phyloP scores from a whole-genome alignment of 805 yeast genomes.

The Ogataea kodamae region DNA sequence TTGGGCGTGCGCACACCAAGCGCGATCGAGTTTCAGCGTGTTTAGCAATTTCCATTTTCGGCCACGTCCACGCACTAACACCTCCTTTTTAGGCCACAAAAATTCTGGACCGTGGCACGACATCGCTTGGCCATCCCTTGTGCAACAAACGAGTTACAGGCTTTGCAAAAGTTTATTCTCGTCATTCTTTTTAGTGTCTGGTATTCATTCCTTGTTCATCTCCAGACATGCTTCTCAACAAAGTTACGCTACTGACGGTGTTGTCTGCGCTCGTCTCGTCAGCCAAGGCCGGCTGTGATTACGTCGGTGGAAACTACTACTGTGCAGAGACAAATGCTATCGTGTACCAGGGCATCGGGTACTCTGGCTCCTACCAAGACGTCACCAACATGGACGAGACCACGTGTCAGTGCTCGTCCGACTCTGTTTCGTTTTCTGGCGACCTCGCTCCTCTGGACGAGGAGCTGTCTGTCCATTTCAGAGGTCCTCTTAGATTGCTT shows the following conservation, averaged over 20 bases:
- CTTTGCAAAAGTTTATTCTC: slow-evolving; percentile 1
- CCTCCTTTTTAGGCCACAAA: slow-evolving; percentile 3
- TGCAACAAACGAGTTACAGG: slow-evolving; percentile 7
- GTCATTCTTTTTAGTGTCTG: slow-evolving; percentile 7
- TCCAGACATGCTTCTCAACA: slow-evolving; percentile 23
- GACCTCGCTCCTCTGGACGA: slow-evolving; percentile 76
- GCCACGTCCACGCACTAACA: slow-evolving; percentile 6
- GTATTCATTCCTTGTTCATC: slow-evolving; percentile 13
- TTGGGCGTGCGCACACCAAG: slow-evolving; percentile 1
- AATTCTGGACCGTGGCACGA: slow-evolving; percentile 7
- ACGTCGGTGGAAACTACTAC: slow-evolving; percentile 75
- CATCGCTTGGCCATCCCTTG: slow-evolving; percentile 12
- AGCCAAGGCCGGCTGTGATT: slow-evolving; percentile 27
- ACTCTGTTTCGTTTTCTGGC: slow-evolving; percentile 60
- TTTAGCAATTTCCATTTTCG: slow-evolving; percentile 10
- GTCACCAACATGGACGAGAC: slow-evolving; percentile 65
- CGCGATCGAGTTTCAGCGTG: slow-evolving; percentile 5
- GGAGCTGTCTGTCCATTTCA: slow-evolving; percentile 83
- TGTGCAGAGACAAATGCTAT: slow-evolving; percentile 65
- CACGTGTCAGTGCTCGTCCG: slow-evolving; percentile 68
- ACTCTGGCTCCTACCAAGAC: slow-evolving; percentile 69
- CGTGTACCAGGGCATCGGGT: slow-evolving; percentile 65
- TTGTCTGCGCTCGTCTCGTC: slow-evolving; percentile 22
- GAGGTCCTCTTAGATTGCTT: slow-evolving; percentile 79
- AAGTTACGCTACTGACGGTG: slow-evolving; percentile 21